These are phyloP conservation scores for Carallia pectinifolia DNA, from an alignment of 345 rosid species.

Conservation along the genomic window DNA sequence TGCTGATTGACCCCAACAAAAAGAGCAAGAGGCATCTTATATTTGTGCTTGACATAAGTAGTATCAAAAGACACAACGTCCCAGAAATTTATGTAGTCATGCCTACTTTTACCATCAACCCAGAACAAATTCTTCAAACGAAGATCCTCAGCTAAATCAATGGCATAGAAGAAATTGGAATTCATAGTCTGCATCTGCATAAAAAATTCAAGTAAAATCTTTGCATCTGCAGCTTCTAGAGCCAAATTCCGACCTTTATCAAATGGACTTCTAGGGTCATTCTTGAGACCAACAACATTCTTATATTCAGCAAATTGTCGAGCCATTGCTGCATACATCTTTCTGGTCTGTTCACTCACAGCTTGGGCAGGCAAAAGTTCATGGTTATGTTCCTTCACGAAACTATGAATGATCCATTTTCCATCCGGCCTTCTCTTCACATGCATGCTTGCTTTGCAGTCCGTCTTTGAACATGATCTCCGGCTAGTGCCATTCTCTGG, in stretches of 20 bases:
- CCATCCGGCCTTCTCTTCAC: constrained; percentile 68
- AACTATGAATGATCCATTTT: constrained; percentile 65
- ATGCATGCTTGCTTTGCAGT: constrained; percentile 78
- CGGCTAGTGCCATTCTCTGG: constrained; percentile 54
- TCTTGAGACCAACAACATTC: constrained; percentile 48
- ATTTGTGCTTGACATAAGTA: constrained; percentile 52
- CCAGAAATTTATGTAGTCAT: constrained; percentile 51
- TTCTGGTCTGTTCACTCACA: constrained; percentile 67
- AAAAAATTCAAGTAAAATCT: constrained; percentile 46
- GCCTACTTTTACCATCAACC: constrained; percentile 69
- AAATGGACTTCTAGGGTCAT: constrained; percentile 37
- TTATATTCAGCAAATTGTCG: constrained; percentile 66
- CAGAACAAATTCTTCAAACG: constrained; percentile 55
- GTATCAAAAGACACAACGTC: constrained; percentile 66
- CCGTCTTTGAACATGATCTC: constrained; percentile 55
- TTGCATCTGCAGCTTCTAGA: constrained; percentile 52
- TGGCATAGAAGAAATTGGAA: constrained; percentile 63
- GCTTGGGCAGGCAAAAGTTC: constrained; percentile 74
- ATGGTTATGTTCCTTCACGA: constrained; percentile 66
- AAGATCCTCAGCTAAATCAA: constrained; percentile 62
- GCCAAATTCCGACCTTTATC: constrained; percentile 49
- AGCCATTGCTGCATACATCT: constrained; percentile 74
- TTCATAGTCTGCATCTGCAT: constrained; percentile 48
- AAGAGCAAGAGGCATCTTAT: constrained; percentile 61
- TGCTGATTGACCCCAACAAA: constrained; percentile 73